Base-by-base conservation (phyloP, 2,329 filamentous ascomycete genomes). In the Clonostachys rhizophaga region DNA sequence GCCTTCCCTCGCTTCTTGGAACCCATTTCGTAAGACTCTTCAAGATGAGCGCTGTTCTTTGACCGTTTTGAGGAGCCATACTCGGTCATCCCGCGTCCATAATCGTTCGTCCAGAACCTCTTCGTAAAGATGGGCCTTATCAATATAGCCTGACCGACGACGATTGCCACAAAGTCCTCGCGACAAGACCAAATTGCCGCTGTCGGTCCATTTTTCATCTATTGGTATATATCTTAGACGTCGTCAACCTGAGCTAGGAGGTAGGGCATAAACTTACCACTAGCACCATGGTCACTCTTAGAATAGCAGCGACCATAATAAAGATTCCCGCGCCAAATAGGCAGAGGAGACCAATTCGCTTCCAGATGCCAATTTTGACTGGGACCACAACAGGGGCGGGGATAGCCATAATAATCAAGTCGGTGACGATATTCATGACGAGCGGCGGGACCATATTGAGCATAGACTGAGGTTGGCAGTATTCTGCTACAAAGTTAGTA, bases 101-200 rank as follows among this genome's bases (percentile, higher is more conserved):
- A 30, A 30, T 30, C 24, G 3, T 4, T 30, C 24, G 47, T 45
- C 57, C 58, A 60, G 43, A 59, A 58, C n/a, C 51, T 52, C 9
- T 47, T 47, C 13, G 49, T 52, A 16, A 57, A 54, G 44, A 58
- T 52, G 5, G 63, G 61, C 3, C 59, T 55, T 14, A 66, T 52
- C 44, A 68, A 59, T n/a, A 64, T 62, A 4, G 63, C 59, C 47
- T 68, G 61, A 11, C 61, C 62, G 10, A 66, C 59, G 11, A 65
- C 53, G 39, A 67, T 59, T 16, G 63, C 63, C 10, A 67, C 59
- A 18, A 66, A 56, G 44, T 65, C 63, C 47, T 69, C 64, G 14
- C 64, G 58, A 30, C 60, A 61, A 5, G 62, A 67, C 65, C 65
- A 68, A 41, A 67, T 64, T 2, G 65, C 64, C 6, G 51, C 51